phyloP scores from a whole-genome alignment of 176 grass and related monocot genomes.

The Oryza australiensis region DNA sequence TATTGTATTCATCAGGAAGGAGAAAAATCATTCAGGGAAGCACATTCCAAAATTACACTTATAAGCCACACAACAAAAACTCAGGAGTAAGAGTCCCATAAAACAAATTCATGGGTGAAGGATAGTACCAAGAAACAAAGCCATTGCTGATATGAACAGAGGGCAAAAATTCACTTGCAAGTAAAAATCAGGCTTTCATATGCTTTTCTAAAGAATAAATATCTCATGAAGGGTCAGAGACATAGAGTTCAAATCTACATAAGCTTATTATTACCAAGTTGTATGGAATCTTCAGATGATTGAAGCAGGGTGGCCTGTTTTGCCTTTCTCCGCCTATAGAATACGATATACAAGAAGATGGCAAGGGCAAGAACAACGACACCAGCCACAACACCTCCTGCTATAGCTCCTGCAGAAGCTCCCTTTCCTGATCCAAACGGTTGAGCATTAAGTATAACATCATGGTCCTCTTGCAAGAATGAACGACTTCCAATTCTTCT shows the following conservation, averaged over 20 bases:
- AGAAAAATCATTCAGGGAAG: neutral
- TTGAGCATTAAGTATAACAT: conserved; percentile 22
- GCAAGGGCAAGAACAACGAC: conserved; percentile 43
- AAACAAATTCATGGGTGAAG: neutral
- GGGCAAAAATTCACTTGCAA: neutral
- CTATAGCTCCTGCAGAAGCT: conserved; percentile 55
- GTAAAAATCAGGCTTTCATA: conserved; percentile 9
- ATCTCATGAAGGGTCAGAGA: neutral
- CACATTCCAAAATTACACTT: neutral
- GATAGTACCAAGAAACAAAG: neutral
- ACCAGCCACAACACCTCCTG: conserved; percentile 59
- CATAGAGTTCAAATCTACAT: neutral
- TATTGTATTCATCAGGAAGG: conserved; percentile 10
- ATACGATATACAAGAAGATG: conserved; percentile 37
- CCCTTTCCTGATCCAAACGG: conserved; percentile 27
- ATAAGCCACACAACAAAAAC: neutral
- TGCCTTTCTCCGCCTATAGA: conserved; percentile 65
- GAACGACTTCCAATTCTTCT: conserved; percentile 1
- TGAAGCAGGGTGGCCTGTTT: conserved; percentile 46
- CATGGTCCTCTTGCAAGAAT: conserved; percentile 35
- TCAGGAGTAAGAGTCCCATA: neutral
- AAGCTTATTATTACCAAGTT: conserved; percentile 43
- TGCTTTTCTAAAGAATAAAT: conserved; percentile 10
- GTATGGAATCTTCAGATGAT: conserved; percentile 59
- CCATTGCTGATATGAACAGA: neutral